These are phyloP conservation scores for Russula abietina DNA, from an alignment of 768 basidiomycete species.

Conservation along the genomic window DNA sequence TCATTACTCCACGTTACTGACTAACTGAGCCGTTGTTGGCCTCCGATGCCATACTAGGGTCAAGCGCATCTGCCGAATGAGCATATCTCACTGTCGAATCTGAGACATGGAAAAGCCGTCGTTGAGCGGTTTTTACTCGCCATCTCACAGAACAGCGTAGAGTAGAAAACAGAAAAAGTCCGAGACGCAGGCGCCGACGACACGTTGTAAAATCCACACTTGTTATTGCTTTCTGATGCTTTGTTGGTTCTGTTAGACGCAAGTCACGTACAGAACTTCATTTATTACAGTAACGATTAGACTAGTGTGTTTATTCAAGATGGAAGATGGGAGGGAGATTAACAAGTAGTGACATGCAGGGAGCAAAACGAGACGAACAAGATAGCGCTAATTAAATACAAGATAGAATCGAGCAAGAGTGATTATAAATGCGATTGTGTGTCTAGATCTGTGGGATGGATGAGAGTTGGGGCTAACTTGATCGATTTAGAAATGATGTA, in stretches of 20 bases:
- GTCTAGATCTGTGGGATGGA: neutral
- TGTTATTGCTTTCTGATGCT: neutral
- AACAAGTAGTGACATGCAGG: neutral
- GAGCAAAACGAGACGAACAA: neutral
- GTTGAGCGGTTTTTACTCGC: conserved; percentile 65
- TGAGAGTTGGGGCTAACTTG: neutral
- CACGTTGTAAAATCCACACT: neutral
- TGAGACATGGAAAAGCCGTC: conserved; percentile 71
- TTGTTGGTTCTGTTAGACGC: neutral
- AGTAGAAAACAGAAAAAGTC: neutral
- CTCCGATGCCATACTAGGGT: conserved; percentile 45
- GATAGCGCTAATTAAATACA: neutral
- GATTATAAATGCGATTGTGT: neutral
- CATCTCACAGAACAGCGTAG: conserved; percentile 35
- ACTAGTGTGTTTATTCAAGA: neutral
- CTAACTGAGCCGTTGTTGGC: neutral
- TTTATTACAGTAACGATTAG: neutral
- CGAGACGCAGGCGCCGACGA: neutral
- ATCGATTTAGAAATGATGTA: neutral
- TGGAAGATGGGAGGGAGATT: neutral
- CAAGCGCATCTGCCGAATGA: conserved; percentile 94
- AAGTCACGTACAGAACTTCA: neutral
- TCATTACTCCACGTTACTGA: conserved; percentile 9
- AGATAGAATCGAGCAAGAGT: neutral
- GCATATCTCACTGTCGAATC: conserved; percentile 77